Conservation (phyloP, 2,329 filamentous ascomycete species). For the Fusarium decemcellulare region DNA sequence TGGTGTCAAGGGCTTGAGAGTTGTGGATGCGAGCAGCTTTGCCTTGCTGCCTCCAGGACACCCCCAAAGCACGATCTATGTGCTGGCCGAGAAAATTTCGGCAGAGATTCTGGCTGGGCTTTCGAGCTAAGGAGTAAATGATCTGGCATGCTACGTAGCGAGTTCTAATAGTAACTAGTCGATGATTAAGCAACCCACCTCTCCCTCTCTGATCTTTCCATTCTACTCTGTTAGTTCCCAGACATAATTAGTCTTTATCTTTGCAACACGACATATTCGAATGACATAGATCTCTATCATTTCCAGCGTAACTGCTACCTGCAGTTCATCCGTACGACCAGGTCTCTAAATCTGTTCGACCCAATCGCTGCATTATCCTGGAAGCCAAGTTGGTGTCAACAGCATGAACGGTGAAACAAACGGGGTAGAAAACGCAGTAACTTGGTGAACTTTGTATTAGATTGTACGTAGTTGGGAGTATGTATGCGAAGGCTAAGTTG, state of each 20-base stretch:
- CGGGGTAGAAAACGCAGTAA: background rate
- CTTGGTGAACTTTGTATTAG: background rate
- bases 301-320: too few relatives aligned
- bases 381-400: background rate
- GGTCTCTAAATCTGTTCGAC: background rate
- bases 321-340: background rate
- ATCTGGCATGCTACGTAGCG: too few relatives aligned
- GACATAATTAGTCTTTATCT: too few relatives aligned
- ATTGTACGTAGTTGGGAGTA: background rate
- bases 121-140: too few relatives aligned
- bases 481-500: background rate
- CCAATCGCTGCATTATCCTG: background rate
- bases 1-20: constrained; percentile 17
- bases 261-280: too few relatives aligned
- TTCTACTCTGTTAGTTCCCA: too few relatives aligned
- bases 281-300: too few relatives aligned
- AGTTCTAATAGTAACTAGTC: too few relatives aligned
- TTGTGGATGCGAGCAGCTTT: constrained; percentile 17
- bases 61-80: constrained; percentile 17
- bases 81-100: constrained; percentile 20
- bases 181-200: too few relatives aligned
- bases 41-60: constrained; percentile 21
- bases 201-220: too few relatives aligned
- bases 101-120: too few relatives aligned
- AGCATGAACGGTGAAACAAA: background rate